phyloP scores from a whole-genome alignment of 2,329 filamentous ascomycete species.

The Corniculantispora saksenae region DNA sequence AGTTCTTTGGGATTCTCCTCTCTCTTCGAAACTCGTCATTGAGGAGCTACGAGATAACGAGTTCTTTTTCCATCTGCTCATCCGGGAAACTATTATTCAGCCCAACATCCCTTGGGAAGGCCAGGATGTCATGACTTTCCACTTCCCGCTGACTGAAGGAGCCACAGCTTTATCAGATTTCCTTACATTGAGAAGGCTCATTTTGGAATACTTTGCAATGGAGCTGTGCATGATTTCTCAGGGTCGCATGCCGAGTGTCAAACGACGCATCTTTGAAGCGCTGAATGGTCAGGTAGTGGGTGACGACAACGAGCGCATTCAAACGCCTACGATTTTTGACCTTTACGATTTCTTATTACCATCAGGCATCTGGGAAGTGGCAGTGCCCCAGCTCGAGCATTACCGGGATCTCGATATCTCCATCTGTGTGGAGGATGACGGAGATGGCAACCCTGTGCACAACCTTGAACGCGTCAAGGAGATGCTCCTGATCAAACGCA shows the following conservation, averaged over 20 bases:
- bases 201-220: conserved; percentile 81
- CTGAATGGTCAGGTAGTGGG: conserved; percentile 75
- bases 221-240: conserved; percentile 80
- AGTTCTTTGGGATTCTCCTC: conserved; percentile 78
- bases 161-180: conserved; percentile 75
- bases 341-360: conserved; percentile 82
- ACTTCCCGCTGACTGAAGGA: conserved; percentile 70
- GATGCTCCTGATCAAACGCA: conserved; percentile 69
- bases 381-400: conserved; percentile 56
- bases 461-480: conserved; percentile 73
- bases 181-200: conserved; percentile 71
- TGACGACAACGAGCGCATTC: conserved; percentile 64
- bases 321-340: conserved; percentile 80
- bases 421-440: conserved; percentile 62
- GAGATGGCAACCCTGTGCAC: conserved; percentile 60
- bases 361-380: conserved; percentile 50
- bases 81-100: conserved; percentile 70
- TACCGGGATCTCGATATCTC: conserved; percentile 69
- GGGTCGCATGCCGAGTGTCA: conserved; percentile 68
- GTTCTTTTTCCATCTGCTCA: conserved; percentile 75
- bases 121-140: conserved; percentile 55
- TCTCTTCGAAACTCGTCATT: conserved; percentile 75
- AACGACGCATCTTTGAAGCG: conserved; percentile 67
- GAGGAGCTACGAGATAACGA: conserved; percentile 78
- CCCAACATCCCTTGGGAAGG: conserved; percentile 75